Base-by-base conservation (phyloP, 176 grass and related monocot genomes). In the Urochloa ruziziensis region DNA sequence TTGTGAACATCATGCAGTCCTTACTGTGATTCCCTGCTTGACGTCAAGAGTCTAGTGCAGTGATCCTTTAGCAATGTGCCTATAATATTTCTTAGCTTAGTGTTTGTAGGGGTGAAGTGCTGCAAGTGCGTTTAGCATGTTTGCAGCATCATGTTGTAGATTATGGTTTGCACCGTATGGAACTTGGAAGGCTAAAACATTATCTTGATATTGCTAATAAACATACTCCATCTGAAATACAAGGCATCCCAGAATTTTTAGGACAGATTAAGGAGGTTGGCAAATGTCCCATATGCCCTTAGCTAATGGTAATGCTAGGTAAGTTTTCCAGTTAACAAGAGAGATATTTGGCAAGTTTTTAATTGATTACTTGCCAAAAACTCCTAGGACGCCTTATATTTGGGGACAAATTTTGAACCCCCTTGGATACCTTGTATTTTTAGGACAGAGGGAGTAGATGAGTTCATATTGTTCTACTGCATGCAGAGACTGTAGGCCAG, bases 31-130 rank as follows among this genome's bases (percentile, higher is more conserved):
- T 52, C 56, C 30, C 49, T 88, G 27, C 27, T 67, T 8, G 51
- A 56, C 58, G 63, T 48, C 39, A 10, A 16, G 27, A 30, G 13
- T 17, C 27, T 62, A 58, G 43, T 77, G 18, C 24, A 18, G 30
- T 67, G 36, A 28, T 42, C 66, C 21, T 30, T 53, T 6, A 86
- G 74, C 47, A 36, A 30, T 62, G 27, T 77, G 52, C 36, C 17
- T 76, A 67, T 79, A 69, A 36, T 81, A 46, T 67, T 87, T 57
- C 46, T 67, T 17, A 36, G 72, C 59, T n/a, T n/a, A 68, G 62
- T 19, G 14, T 76, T 76, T 86, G 67, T 54, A 51, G 53, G n/a
- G 74, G 0, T 17, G 62, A n/a, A n/a, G n/a, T n/a, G n/a, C n/a
- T n/a, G n/a, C n/a, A n/a, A n/a, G n/a, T n/a, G n/a, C n/a, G n/a